phyloP scores from a whole-genome alignment of 2,329 filamentous ascomycete species.

The Pestalotiopsis sp. region DNA sequence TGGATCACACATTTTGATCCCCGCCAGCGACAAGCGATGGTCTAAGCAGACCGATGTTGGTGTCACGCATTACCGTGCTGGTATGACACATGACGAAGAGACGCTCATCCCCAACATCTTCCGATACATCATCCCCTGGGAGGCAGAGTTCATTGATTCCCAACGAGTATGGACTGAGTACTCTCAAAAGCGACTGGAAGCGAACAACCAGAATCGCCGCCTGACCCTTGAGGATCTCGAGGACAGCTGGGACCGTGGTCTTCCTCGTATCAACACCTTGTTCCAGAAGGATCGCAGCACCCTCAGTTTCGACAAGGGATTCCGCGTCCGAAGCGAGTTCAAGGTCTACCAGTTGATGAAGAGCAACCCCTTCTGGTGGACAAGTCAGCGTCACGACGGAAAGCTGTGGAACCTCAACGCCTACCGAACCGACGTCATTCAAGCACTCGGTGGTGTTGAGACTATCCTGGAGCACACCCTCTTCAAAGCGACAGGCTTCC shows the following conservation, averaged over 20 bases:
- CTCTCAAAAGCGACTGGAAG: conserved; percentile 95
- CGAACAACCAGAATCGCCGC: conserved; percentile 94
- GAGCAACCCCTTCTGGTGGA: conserved; percentile 99
- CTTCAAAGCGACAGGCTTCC: conserved; percentile 96
- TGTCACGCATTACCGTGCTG: conserved; percentile 93
- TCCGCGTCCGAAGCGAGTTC: conserved; percentile 93
- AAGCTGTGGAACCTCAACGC: conserved; percentile 97
- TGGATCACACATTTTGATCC: conserved; percentile 95
- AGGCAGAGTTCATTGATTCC: conserved; percentile 98
- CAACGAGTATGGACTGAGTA: conserved; percentile 99
- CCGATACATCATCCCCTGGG: conserved; percentile 99
- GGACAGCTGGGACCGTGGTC: conserved; percentile 96
- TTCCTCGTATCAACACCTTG: conserved; percentile 96
- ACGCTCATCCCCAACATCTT: conserved; percentile 99
- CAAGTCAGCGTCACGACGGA: conserved; percentile 93
- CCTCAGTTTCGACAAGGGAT: conserved; percentile 97
- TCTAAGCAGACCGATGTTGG: conserved; percentile 97
- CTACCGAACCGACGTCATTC: conserved; percentile 95
- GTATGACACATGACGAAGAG: conserved; percentile 98
- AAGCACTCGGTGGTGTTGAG: conserved; percentile 93
- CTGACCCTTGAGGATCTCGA: conserved; percentile 95
- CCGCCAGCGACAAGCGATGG: conserved; percentile 96
- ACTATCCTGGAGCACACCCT: conserved; percentile 96
- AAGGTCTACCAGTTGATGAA: conserved; percentile 99
- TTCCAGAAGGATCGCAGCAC: conserved; percentile 99